Conservation (phyloP, 257 asterid species). For the Datura wrightii region DNA sequence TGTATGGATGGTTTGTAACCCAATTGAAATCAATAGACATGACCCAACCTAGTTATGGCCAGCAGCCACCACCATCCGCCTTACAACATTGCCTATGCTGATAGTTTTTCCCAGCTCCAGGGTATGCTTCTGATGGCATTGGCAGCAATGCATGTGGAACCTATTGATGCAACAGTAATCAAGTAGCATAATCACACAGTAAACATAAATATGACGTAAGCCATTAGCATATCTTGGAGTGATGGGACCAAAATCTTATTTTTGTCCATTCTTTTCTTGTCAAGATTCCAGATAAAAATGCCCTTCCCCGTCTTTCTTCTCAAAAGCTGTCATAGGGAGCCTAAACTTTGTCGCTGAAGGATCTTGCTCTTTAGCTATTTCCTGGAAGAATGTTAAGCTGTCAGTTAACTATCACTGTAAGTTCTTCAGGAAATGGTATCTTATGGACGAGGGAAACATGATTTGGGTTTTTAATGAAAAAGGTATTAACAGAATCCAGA, state of each 20-base stretch:
- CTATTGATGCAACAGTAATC: not conserved
- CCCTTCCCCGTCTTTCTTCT: not conserved
- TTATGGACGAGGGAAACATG: not conserved
- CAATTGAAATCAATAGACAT: too few relatives aligned
- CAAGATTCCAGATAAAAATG: not conserved
- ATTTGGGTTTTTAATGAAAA: not conserved
- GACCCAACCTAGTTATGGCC: too few relatives aligned
- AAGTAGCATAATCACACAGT: not conserved
- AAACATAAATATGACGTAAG: not conserved
- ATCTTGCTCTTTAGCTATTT: not conserved
- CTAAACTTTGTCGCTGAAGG: not conserved
- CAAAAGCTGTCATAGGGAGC: not conserved
- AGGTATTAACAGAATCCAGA: not conserved
- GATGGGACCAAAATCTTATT: not conserved
- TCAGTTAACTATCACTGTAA: not conserved
- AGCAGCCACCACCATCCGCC: too few relatives aligned
- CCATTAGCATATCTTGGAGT: constrained; percentile 2
- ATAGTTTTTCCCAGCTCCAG: too few relatives aligned
- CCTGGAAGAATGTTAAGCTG: not conserved
- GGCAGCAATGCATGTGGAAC: too few relatives aligned
- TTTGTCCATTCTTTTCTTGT: not conserved
- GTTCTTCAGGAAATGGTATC: not conserved
- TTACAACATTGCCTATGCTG: too few relatives aligned
- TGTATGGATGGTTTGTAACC: too few relatives aligned
- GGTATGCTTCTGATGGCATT: too few relatives aligned